phyloP scores from a whole-genome alignment of 139 green algal species.

The Chlamydomonas asymmetrica region DNA sequence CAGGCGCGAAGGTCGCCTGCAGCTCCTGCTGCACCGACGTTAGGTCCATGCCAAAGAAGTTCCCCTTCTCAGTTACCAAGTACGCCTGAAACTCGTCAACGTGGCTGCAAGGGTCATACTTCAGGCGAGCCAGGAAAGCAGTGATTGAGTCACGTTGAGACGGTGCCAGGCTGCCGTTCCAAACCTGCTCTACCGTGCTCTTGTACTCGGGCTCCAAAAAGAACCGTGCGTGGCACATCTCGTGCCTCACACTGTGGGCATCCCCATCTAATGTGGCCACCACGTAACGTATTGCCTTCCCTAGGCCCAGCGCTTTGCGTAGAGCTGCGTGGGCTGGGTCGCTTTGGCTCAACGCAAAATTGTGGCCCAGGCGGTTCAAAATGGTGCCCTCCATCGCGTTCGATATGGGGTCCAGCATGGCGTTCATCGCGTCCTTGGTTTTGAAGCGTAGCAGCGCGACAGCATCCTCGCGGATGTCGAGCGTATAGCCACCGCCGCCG shows the following conservation, averaged over 20 bases:
- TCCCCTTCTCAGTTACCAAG: slow-evolving; percentile 25
- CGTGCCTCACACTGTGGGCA: slow-evolving; percentile 17
- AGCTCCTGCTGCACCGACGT: slow-evolving; percentile 4
- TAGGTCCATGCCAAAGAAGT: slow-evolving; percentile 35
- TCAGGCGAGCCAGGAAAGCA: slow-evolving; percentile 18
- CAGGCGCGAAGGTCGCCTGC: too few relatives aligned
- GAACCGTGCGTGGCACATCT: slow-evolving; percentile 29
- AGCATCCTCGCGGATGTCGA: slow-evolving; percentile 17
- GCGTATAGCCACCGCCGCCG: not conserved
- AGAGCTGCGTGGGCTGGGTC: not conserved
- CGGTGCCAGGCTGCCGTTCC: not conserved
- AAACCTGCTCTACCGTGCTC: slow-evolving; percentile 5
- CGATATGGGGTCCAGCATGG: slow-evolving; percentile 16
- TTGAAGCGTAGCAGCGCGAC: slow-evolving; percentile 24
- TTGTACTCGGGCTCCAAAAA: slow-evolving; percentile 15
- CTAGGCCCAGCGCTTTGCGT: not conserved
- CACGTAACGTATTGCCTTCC: slow-evolving; percentile 12
- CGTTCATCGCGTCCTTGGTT: slow-evolving; percentile 15
- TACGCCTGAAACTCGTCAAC: slow-evolving; percentile 28
- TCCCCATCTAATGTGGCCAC: slow-evolving; percentile 19
- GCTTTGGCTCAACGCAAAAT: slow-evolving; percentile 4
- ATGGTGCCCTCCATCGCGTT: slow-evolving; percentile 26
- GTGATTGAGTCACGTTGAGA: slow-evolving; percentile 1
- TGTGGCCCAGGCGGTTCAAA: slow-evolving; percentile 26
- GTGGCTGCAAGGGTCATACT: slow-evolving; percentile 10